These are phyloP conservation scores for Tulasnella sp. DNA, from an alignment of 768 basidiomycete species.

Conservation along the genomic window DNA sequence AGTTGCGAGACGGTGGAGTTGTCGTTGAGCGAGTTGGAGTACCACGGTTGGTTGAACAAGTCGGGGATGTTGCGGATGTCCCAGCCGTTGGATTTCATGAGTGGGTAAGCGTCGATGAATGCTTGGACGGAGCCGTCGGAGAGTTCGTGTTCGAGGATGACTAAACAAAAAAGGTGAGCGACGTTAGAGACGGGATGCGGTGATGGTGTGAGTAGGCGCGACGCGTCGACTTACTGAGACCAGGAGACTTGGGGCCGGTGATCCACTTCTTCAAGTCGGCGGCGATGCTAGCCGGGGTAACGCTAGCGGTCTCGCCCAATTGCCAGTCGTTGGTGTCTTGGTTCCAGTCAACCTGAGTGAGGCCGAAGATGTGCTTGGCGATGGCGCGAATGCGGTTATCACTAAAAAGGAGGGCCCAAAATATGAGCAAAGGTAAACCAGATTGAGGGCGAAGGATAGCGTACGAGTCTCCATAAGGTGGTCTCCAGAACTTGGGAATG, in stretches of 20 bases:
- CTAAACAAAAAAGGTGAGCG: not conserved
- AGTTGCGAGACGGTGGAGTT: not conserved
- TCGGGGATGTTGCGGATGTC: slow-evolving; percentile 50
- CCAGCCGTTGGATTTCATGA: slow-evolving; percentile 70
- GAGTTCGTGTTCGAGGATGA: slow-evolving; percentile 83
- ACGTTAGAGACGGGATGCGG: not conserved
- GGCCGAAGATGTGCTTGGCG: slow-evolving; percentile 71
- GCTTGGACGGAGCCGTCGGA: slow-evolving; percentile 55
- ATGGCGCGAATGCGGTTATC: slow-evolving; percentile 65
- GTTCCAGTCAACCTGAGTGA: slow-evolving; percentile 87
- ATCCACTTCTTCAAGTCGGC: slow-evolving; percentile 48
- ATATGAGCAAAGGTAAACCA: not conserved
- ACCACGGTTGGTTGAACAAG: slow-evolving; percentile 40
- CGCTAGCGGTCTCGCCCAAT: slow-evolving; percentile 38
- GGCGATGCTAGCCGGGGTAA: slow-evolving; percentile 50
- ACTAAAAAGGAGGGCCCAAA: not conserved
- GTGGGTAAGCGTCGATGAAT: slow-evolving; percentile 63
- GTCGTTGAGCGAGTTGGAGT: slow-evolving; percentile 37
- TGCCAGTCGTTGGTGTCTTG: slow-evolving; percentile 48
- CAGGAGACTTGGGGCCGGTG: slow-evolving; percentile 66
- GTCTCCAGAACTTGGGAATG: slow-evolving; percentile 75
- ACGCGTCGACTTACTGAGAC: slow-evolving; percentile 48
- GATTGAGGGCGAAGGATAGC: not conserved
- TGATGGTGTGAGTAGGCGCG: not conserved
- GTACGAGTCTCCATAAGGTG: slow-evolving; percentile 62